phyloP scores from a whole-genome alignment of 495 filamentous ascomycete species.

The Achaetomiella virescens region DNA sequence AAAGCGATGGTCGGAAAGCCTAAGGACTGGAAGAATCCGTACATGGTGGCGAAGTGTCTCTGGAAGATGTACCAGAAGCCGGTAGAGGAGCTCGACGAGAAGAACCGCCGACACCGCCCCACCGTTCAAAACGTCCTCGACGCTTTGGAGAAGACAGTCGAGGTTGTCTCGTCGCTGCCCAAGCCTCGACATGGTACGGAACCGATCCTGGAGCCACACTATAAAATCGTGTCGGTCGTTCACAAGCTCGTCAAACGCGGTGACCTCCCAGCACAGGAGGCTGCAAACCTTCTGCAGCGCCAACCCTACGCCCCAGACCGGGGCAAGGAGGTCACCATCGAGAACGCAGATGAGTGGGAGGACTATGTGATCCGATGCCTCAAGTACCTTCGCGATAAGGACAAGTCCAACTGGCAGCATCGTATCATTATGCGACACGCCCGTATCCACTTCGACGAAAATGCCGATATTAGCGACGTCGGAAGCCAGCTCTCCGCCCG shows the following conservation, averaged over 20 bases:
- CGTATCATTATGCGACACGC: slow-evolving; percentile 78
- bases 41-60: slow-evolving; percentile 87
- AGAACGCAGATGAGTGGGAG: slow-evolving; percentile 62
- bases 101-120: slow-evolving; percentile 37
- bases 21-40: slow-evolving; percentile 83
- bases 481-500: slow-evolving; percentile 36
- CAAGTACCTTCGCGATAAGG: slow-evolving; percentile 68
- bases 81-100: slow-evolving; percentile 44
- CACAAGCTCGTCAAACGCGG: slow-evolving; percentile 67
- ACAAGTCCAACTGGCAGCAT: slow-evolving; percentile 97
- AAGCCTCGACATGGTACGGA: slow-evolving; percentile 74
- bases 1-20: slow-evolving; percentile 68
- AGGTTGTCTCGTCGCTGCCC: slow-evolving; percentile 55
- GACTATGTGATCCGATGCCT: slow-evolving; percentile 66
- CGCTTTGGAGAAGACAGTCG: slow-evolving; percentile 61
- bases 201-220: slow-evolving; percentile 90
- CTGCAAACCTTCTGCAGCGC: slow-evolving; percentile 38
- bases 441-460: slow-evolving; percentile 59
- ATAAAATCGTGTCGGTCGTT: slow-evolving; percentile 82
- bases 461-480: slow-evolving; percentile 23
- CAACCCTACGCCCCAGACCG: slow-evolving; percentile 39
- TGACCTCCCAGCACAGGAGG: slow-evolving; percentile 39
- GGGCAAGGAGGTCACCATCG: slow-evolving; percentile 32
- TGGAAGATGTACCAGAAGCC: slow-evolving; percentile 84
- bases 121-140: slow-evolving; percentile 56